These are phyloP conservation scores for Conringia planisiliqua DNA, from an alignment of 345 rosid genomes.

Conservation along the genomic window DNA sequence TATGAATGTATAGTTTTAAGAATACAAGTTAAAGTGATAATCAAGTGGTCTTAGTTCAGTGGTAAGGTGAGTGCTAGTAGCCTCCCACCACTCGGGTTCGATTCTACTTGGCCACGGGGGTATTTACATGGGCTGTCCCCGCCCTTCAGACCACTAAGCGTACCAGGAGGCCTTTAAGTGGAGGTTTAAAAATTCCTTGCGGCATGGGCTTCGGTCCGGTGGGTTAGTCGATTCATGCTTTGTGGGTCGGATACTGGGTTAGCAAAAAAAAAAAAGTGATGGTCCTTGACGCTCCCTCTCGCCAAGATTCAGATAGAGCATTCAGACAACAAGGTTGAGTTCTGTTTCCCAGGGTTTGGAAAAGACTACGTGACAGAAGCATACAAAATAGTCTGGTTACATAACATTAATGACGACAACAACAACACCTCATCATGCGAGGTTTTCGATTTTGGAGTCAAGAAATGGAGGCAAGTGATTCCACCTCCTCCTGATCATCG, in stretches of 20 bases:
- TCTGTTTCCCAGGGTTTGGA: background rate
- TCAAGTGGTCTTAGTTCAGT: too few species aligned
- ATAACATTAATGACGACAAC: background rate
- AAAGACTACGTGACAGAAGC: background rate
- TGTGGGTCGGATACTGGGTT: rapidly evolving
- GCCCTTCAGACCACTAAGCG: too few species aligned
- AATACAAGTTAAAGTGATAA: too few species aligned
- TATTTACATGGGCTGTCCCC: too few species aligned
- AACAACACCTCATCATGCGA: background rate
- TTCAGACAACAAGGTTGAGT: background rate
- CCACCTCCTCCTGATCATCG: background rate
- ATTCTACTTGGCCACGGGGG: too few species aligned
- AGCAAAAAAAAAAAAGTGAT: background rate
- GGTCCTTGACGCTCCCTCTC: background rate
- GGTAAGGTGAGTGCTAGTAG: too few species aligned
- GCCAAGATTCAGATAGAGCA: background rate
- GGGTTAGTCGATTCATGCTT: too few species aligned
- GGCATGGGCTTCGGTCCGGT: too few species aligned
- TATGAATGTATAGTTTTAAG: too few species aligned
- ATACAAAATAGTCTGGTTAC: background rate
- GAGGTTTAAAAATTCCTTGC: too few species aligned
- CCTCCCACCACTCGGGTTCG: too few species aligned
- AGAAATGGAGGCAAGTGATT: background rate
- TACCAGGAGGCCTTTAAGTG: too few species aligned
- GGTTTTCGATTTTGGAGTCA: background rate